phyloP scores from a whole-genome alignment of 192 early-diverging fungal species.

The Podila minutissima region DNA sequence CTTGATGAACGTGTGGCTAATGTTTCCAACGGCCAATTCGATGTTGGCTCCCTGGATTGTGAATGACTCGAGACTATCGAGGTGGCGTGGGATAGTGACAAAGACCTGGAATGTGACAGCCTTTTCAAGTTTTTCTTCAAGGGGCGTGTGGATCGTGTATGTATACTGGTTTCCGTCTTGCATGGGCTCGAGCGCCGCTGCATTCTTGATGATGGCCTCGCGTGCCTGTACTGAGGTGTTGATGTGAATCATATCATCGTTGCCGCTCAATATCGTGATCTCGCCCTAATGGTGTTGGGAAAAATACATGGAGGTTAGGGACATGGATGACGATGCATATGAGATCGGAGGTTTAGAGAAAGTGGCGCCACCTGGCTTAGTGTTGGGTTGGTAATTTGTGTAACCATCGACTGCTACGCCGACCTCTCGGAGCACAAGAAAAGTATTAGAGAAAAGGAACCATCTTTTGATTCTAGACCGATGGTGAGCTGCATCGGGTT shows the following conservation, averaged over 20 bases:
- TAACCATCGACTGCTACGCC: too few relatives aligned
- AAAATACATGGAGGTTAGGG: too few relatives aligned
- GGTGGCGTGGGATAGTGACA: constrained; percentile 31
- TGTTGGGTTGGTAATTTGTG: too few relatives aligned
- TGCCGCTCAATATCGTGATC: constrained; percentile 47
- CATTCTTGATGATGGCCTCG: constrained; percentile 36
- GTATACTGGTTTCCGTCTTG: constrained; percentile 44
- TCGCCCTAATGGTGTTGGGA: constrained; percentile 18
- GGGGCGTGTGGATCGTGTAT: constrained; percentile 44
- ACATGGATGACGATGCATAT: too few relatives aligned
- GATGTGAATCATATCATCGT: constrained; percentile 49
- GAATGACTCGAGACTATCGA: constrained; percentile 44
- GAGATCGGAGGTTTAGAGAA: too few relatives aligned
- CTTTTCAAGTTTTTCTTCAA: constrained; percentile 36
- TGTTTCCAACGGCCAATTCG: constrained; percentile 42
- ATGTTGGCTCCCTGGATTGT: constrained; percentile 27
- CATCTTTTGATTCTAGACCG: too few relatives aligned
- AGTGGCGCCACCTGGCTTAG: too few relatives aligned
- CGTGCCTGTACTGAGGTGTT: constrained; percentile 42
- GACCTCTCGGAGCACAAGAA: too few relatives aligned
- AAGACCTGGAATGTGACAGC: constrained; percentile 43
- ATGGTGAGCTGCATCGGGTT: too few relatives aligned
- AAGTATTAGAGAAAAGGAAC: too few relatives aligned
- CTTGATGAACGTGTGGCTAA: constrained; percentile 44
- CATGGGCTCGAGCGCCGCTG: constrained; percentile 39